A percentile compares a stretch with the other conserved stretches of the same genome.
Evolutionary conservation across 768 basidiomycete genomes (phyloP).

Genomic region (Boletus rufocinnamomeus): DNA sequence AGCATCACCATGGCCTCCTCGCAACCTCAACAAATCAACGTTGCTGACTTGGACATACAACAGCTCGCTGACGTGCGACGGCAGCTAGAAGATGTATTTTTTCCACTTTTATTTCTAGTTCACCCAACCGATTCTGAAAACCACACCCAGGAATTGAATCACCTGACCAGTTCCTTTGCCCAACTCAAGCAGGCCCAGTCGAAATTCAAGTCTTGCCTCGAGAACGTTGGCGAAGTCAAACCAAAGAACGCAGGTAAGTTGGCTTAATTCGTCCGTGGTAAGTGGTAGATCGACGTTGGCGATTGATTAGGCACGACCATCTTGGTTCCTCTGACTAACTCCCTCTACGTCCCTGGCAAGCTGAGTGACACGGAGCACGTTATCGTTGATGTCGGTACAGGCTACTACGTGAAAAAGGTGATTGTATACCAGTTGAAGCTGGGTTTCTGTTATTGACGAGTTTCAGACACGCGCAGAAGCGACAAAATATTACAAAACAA

Average conservation of each 20-base stretch:
- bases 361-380: constrained; percentile 82
- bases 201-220: constrained; percentile 87
- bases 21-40: constrained; percentile 71
- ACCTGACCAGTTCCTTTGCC: constrained; percentile 87
- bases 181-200: constrained; percentile 92
- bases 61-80: constrained; percentile 89
- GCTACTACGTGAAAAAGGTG: constrained; percentile 96
- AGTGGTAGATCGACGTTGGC: not conserved
- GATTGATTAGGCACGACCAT: constrained; percentile 71
- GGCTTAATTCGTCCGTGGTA: not conserved
- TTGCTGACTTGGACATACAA: constrained; percentile 79
- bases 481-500: constrained; percentile 73
- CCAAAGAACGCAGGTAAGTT: constrained; percentile 60
- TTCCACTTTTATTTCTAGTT: not conserved
- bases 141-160: constrained; percentile 76
- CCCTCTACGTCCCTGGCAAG: constrained; percentile 93
- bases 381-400: constrained; percentile 94
- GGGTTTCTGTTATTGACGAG: constrained; percentile 3
- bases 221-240: constrained; percentile 75
- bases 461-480: constrained; percentile 81
- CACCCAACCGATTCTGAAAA: constrained; percentile 1
- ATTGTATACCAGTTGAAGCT: constrained; percentile 10
- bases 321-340: constrained; percentile 91
- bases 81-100: constrained; percentile 85
- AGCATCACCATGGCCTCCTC: constrained; percentile 38